Conservation (phyloP, 176 grass and related monocot genomes). For the Lolium perenne region DNA sequence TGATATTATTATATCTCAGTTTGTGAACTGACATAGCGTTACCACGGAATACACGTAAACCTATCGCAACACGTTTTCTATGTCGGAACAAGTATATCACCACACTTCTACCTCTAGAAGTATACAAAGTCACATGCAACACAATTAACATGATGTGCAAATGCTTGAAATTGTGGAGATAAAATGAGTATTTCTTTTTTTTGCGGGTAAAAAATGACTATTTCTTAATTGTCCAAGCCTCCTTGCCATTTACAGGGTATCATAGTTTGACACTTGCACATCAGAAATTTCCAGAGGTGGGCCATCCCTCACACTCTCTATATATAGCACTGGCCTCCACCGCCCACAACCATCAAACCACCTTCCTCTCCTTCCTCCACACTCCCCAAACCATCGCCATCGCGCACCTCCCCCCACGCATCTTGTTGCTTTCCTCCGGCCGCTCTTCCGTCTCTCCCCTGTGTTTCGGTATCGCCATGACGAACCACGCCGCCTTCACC, state of each 20-base stretch:
- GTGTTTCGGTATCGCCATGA: conserved; percentile 42
- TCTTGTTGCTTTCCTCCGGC: neutral
- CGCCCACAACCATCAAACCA: conserved; percentile 1
- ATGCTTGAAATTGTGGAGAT: neutral
- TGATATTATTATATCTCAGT: too few species aligned
- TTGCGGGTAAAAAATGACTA: neutral
- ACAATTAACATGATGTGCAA: neutral
- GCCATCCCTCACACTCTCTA: conserved; percentile 39
- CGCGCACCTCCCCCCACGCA: neutral
- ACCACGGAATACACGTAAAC: accelerated
- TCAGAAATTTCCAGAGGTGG: neutral
- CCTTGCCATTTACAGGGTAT: neutral
- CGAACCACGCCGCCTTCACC: conserved; percentile 54
- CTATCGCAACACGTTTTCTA: neutral
- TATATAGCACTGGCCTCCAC: conserved; percentile 25
- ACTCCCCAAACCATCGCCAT: conserved; percentile 13
- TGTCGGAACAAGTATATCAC: neutral
- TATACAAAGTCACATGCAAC: neutral
- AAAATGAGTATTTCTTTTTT: neutral
- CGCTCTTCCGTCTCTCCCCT: neutral
- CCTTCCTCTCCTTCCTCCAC: neutral
- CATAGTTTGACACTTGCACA: neutral
- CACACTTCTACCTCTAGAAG: neutral
- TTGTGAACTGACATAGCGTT: neutral
- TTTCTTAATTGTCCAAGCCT: neutral